These are phyloP conservation scores for Miscanthus lutarioriparius DNA, from an alignment of 176 grass and related monocot genomes.

Conservation along the genomic window DNA sequence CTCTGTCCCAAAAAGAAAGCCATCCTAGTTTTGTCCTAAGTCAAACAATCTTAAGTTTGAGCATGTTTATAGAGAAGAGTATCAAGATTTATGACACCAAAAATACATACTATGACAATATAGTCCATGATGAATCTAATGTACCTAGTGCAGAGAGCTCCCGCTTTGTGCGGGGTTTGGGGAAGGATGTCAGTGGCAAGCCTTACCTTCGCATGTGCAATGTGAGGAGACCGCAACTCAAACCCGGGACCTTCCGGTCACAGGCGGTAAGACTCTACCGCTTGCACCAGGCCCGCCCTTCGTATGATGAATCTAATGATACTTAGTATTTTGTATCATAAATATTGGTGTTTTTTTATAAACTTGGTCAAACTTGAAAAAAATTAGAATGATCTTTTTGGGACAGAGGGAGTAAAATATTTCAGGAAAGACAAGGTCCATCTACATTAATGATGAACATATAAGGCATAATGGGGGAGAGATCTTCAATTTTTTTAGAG, in stretches of 20 bases:
- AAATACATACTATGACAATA: neutral
- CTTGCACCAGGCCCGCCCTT: too few species aligned
- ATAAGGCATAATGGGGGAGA: neutral
- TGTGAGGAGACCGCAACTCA: too few species aligned
- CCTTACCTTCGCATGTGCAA: too few species aligned
- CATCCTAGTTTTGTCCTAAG: neutral
- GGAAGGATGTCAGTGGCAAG: too few species aligned
- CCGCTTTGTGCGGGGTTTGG: too few species aligned
- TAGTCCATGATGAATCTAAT: neutral
- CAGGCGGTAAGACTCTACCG: too few species aligned
- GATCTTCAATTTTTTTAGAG: neutral
- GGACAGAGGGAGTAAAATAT: neutral
- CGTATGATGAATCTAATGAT: neutral
- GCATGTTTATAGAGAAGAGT: neutral
- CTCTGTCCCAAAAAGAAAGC: neutral
- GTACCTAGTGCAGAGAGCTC: too few species aligned
- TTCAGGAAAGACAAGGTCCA: neutral
- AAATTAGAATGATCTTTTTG: neutral
- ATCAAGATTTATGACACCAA: neutral
- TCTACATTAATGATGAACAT: slow-evolving; percentile 1
- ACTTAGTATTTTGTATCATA: neutral
- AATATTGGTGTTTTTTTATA: neutral
- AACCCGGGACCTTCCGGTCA: too few species aligned
- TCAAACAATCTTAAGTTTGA: neutral
- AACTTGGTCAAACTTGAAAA: neutral